Percentiles rank a stretch among this genome's conserved stretches.
Evolutionary conservation across 805 yeast genomes (phyloP).

Genomic region (Hanseniaspora vineae): DNA sequence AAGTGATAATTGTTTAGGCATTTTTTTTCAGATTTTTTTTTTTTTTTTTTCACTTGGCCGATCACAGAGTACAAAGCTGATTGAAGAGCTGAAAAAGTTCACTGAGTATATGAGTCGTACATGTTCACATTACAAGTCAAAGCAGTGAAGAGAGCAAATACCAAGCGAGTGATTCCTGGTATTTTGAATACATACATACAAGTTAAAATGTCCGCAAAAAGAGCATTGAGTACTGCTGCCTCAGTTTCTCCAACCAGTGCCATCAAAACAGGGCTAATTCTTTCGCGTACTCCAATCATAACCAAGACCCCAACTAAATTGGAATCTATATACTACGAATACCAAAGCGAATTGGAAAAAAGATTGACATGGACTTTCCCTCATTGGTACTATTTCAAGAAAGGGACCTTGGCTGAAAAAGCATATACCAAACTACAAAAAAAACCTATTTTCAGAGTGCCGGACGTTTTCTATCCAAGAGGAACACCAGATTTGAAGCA

Average conservation of each 20-base stretch:
- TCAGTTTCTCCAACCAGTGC: slow-evolving; percentile 6
- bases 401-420: slow-evolving; percentile 81
- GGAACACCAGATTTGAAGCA: slow-evolving; percentile 82
- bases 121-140: too few relatives aligned
- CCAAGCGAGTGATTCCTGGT: too few relatives aligned
- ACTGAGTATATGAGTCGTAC: too few relatives aligned
- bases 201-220: slow-evolving; percentile 10
- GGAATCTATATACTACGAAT: slow-evolving; percentile 63
- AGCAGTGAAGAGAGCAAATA: too few relatives aligned
- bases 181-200: too few relatives aligned
- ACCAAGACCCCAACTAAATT: slow-evolving; percentile 65
- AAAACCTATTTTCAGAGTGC: slow-evolving; percentile 59
- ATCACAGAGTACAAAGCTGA: too few relatives aligned
- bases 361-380: slow-evolving; percentile 98
- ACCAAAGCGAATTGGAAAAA: slow-evolving; percentile 76
- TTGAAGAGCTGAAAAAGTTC: too few relatives aligned
- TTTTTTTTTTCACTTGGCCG: too few relatives aligned
- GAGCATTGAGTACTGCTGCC: slow-evolving; percentile 8
- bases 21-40: too few relatives aligned
- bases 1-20: too few relatives aligned
- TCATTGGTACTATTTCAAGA: slow-evolving; percentile 77
- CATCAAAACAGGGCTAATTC: slow-evolving; percentile 41
- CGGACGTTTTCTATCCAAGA: slow-evolving; percentile 64
- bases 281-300: slow-evolving; percentile 75
- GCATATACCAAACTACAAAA: slow-evolving; percentile 62